Base-by-base conservation (phyloP, 2,329 filamentous ascomycete species). In the Boeremia lycopersici region DNA sequence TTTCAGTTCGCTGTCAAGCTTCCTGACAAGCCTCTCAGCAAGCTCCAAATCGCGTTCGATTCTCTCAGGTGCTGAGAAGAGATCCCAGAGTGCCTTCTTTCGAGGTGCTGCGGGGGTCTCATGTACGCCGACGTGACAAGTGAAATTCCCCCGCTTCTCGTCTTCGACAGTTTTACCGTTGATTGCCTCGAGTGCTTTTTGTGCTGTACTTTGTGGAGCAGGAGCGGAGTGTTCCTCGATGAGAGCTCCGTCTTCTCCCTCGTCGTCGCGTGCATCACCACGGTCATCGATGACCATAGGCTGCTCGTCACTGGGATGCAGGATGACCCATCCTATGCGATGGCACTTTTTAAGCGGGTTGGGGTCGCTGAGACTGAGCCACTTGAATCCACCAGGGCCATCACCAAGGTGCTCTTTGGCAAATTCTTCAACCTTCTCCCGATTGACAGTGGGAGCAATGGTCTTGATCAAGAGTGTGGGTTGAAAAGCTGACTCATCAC, bases 141-240 rank as follows among this genome's bases (percentile, higher is more conserved):
- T 93, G 74, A 99, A 99, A 73, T 99, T 95, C 35, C 95, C 95
- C 46, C 93, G 89, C 42, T 89, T 87, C 63, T 96, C 89, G 70
- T 99, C 95, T 68, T 96, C 91, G 58, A 99, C 96, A 0, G 92
- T 96, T 80, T 99, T 98, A 64, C 93, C 91, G 68, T 99, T 98
- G 66, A 99, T 89, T n/a, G 92, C 91, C 58, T 95, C 91, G 0
- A 97, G 83, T 1, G 93, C 93, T 69, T 90, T 93, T 40, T 96
- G 90, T 0, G 92, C 91, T 2, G 89, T 89, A 30, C 72, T 75
- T 19, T 70, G 62, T 15, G 67, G 67, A 2, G 67, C 53, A 17
- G 70, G 61, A 17, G 61, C 64, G 17, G 82, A 23, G 19, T 23
- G 78, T 29, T 85, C 82, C 51, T 84, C 84, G 13, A 82, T 80